Evolutionary conservation across 164 flowering plant genomes (phyloP), one percentile per base, ranked within the genome.

Genomic region (Dillenia turbinata): DNA sequence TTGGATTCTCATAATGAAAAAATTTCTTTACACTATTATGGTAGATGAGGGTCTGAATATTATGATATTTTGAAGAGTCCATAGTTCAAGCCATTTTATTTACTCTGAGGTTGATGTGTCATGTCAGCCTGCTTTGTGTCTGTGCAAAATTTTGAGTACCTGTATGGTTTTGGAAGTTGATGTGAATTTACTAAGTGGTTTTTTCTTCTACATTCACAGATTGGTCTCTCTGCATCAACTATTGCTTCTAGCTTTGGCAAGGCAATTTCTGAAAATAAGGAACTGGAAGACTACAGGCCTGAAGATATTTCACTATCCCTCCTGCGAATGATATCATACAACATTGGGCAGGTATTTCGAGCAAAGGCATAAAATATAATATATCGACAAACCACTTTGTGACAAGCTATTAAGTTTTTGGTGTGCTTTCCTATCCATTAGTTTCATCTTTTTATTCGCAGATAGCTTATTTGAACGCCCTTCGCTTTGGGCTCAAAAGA

Each of bases 231-330:
- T 52, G 96, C 96, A 57, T 86, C 99, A 66, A 89, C 96, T 10
- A 94, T 94, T 78, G 99, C 99, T 67, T 94, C 99, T 52, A 94
- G 99, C 79, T 91, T 94, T 79, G 99, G 97, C 52, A 94, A 89
- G 79, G 71, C 93, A 49, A 86, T 91, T 49, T 87, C 89, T 68
- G 96, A 89, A 53, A 83, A 80, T 61, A 94, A 91, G 79, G 96
- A 91, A 75, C 85, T 94, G 51, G 84, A 83, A 47, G 96, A 94
- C 68, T 94, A 89, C 69, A 88, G 90, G 57, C 99, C 99, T 66
- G 99, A 94, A 81, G 99, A 94, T 66, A 88, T 94, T 44, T 94
- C 99, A 56, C 66, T 91, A 14, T 94, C 97, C 48, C 89, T 94
- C 53, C 70, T 94, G 74, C 83, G 95, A 62, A 94, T 94, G 99